Percentiles rank a stretch among this genome's conserved stretches.
Conservation (phyloP, 306 rosid genomes). For the Adenanthera pavonina region DNA sequence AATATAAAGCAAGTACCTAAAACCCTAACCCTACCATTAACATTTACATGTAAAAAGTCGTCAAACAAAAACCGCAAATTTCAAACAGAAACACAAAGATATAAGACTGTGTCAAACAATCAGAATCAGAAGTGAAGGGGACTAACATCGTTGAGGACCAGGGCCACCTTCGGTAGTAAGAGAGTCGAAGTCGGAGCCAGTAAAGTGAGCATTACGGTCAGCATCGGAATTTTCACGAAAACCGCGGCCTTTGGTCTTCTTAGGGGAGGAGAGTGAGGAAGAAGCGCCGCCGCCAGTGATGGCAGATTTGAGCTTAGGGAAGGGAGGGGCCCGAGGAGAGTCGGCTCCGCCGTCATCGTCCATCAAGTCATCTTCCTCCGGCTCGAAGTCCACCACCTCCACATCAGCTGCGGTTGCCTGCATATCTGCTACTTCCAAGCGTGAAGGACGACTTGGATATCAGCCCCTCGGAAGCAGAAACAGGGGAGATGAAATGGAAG, state of each 20-base stretch:
- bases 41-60: background rate
- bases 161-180: constrained; percentile 76
- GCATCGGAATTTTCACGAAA: constrained; percentile 73
- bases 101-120: background rate
- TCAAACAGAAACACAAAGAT: background rate
- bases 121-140: background rate
- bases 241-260: constrained; percentile 91
- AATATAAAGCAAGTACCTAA: background rate
- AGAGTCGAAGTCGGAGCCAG: constrained; percentile 77
- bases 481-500: too few relatives aligned
- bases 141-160: constrained; percentile 85
- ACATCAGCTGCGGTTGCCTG: constrained; percentile 84
- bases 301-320: constrained; percentile 89
- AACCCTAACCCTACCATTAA: constrained; percentile 35
- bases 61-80: background rate
- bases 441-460: too few relatives aligned
- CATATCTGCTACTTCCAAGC: constrained; percentile 4
- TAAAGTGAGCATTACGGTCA: constrained; percentile 65
- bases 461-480: too few relatives aligned
- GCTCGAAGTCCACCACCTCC: constrained; percentile 97
- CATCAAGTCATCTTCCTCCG: constrained; percentile 98
- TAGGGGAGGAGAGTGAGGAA: constrained; percentile 56
- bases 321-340: constrained; percentile 73
- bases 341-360: constrained; percentile 92
- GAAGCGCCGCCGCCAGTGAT: constrained; percentile 67